These are phyloP conservation scores for Fusarium miscanthi DNA, from an alignment of 2,329 filamentous ascomycete species.

Conservation along the genomic window DNA sequence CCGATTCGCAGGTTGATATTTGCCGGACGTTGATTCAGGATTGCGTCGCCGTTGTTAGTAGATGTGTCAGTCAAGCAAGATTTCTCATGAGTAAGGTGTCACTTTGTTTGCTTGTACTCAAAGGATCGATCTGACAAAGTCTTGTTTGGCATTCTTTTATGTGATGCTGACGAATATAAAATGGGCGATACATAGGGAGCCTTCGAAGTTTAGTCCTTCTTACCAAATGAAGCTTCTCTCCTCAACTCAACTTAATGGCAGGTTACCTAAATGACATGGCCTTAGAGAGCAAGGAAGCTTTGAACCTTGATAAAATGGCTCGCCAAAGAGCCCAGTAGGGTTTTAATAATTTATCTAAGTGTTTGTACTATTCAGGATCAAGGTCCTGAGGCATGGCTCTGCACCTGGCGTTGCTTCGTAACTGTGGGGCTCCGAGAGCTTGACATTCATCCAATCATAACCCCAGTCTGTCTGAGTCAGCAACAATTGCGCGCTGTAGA, in stretches of 20 bases:
- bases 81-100: not conserved
- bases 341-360: too few relatives aligned
- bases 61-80: not conserved
- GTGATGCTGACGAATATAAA: not conserved
- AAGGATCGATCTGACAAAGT: not conserved
- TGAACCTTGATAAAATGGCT: too few relatives aligned
- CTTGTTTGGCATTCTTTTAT: not conserved
- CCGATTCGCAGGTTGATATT: not conserved
- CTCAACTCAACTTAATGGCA: not conserved
- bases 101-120: not conserved
- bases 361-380: too few relatives aligned
- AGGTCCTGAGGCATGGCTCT: too few relatives aligned
- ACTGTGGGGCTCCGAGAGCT: constrained; percentile 11
- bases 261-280: not conserved
- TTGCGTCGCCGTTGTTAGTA: not conserved
- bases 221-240: not conserved
- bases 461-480: constrained; percentile 33
- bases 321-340: too few relatives aligned
- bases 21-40: not conserved
- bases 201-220: not conserved
- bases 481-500: constrained; percentile 27
- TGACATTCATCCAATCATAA: constrained; percentile 21
- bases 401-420: not conserved
- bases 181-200: not conserved
- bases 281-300: not conserved